These are phyloP conservation scores for Melampsora americana DNA, from an alignment of 1,284 basidiomycete species.

Conservation along the genomic window DNA sequence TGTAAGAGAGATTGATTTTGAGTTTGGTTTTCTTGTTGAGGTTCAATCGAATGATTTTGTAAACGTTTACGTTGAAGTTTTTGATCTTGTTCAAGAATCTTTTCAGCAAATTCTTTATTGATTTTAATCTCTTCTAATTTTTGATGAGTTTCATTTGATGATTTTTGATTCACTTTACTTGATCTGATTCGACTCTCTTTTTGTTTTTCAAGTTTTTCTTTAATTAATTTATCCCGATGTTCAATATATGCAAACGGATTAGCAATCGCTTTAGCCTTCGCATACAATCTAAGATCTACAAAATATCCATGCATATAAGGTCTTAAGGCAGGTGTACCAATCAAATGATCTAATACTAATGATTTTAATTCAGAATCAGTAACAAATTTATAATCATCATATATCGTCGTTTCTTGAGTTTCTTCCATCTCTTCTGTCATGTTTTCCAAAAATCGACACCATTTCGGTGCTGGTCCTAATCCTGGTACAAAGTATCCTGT, in stretches of 20 bases:
- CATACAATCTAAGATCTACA: conserved; percentile 88
- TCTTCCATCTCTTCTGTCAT: conserved; percentile 95
- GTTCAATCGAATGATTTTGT: conserved; percentile 59
- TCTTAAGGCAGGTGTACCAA: conserved; percentile 90
- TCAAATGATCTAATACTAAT: conserved; percentile 85
- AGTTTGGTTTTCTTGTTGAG: conserved; percentile 46
- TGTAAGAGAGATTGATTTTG: conserved; percentile 61
- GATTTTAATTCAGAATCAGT: conserved; percentile 80
- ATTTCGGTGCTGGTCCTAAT: conserved; percentile 89
- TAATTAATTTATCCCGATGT: conserved; percentile 80
- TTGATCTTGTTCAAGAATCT: conserved; percentile 72
- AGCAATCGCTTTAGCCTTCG: conserved; percentile 87
- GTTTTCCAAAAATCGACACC: conserved; percentile 96
- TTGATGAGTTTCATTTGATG: conserved; percentile 48
- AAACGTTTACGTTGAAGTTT: conserved; percentile 59
- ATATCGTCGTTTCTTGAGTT: conserved; percentile 60
- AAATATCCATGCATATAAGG: conserved; percentile 99
- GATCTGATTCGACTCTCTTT: conserved; percentile 86
- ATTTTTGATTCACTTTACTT: conserved; percentile 60
- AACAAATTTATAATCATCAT: conserved; percentile 97
- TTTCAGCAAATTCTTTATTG: conserved; percentile 88
- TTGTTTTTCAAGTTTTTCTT: conserved; percentile 86
- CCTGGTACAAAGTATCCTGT: conserved; percentile 89
- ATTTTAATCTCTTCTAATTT: conserved; percentile 67
- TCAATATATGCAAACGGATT: conserved; percentile 96